Evolutionary conservation across 202 grass and related monocot species (phyloP).

Genomic region (Cymbopogon flexuosus): DNA sequence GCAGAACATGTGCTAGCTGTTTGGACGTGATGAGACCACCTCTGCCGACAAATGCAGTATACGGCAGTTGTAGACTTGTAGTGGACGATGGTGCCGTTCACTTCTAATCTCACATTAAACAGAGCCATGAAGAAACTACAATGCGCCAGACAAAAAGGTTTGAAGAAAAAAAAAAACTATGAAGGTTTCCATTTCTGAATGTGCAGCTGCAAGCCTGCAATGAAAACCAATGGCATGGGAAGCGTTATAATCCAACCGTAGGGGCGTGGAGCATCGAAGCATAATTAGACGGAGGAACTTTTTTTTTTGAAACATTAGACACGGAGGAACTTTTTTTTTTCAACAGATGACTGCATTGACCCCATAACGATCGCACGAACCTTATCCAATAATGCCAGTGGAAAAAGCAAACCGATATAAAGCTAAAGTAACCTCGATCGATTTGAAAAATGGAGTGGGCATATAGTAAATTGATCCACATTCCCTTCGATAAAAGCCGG

Average conservation of each 20-base stretch:
- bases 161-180: too few relatives aligned
- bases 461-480: too few relatives aligned
- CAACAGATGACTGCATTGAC: not conserved
- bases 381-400: slow-evolving; percentile 3
- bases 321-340: too few relatives aligned
- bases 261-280: not conserved
- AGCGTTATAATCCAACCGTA: not conserved
- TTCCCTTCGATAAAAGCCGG: too few relatives aligned
- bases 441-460: not conserved
- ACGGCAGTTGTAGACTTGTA: too few relatives aligned
- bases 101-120: not conserved
- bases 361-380: not conserved
- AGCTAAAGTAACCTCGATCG: not conserved
- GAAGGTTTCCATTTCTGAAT: not conserved
- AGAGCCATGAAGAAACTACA: not conserved
- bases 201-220: not conserved
- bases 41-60: not conserved
- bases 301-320: too few relatives aligned
- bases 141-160: not conserved
- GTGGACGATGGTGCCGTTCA: not conserved
- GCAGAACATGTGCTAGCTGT: not conserved
- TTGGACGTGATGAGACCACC: not conserved
- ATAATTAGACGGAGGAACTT: not conserved
- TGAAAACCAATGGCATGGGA: not conserved
- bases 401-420: not conserved